Evolutionary conservation across 129 eudicot species (phyloP).

Genomic region (Apium graveolens): DNA sequence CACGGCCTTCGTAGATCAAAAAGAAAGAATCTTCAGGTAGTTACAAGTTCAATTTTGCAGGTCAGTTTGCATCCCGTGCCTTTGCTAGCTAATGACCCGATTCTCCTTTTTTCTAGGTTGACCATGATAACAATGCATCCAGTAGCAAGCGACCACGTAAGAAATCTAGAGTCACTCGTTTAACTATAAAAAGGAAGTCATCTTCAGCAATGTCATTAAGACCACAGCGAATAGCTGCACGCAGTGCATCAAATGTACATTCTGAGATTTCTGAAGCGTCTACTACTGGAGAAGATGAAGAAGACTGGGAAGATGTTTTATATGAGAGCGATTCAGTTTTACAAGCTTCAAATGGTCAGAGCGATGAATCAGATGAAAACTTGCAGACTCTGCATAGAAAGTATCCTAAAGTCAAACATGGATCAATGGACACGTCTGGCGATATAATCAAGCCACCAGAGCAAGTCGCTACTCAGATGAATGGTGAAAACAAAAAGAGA

Average conservation of each 20-base stretch:
- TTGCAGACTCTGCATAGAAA: constrained; percentile 12
- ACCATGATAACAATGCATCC: constrained; percentile 46
- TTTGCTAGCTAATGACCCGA: constrained; percentile 11
- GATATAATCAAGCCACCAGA: constrained; percentile 28
- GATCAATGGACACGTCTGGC: constrained; percentile 19
- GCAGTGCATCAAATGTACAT: constrained; percentile 38
- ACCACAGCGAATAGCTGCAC: constrained; percentile 80
- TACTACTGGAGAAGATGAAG: constrained; percentile 45
- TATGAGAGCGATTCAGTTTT: constrained; percentile 46
- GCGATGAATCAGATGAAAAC: constrained; percentile 2
- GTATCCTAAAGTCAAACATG: constrained; percentile 14
- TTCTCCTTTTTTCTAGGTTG: constrained; percentile 38
- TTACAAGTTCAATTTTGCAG: constrained; percentile 35
- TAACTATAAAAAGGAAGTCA: constrained; percentile 34
- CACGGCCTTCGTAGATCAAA: constrained; percentile 60
- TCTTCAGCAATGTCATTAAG: constrained; percentile 40
- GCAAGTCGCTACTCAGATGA: constrained; percentile 14
- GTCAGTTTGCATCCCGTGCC: constrained; percentile 6
- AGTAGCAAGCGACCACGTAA: constrained; percentile 38
- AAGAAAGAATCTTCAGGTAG: constrained; percentile 42
- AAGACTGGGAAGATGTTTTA: constrained; percentile 30
- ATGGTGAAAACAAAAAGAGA: constrained; percentile 32
- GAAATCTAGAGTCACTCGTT: constrained; percentile 30
- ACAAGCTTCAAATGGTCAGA: constrained; percentile 17
- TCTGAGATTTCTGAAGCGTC: constrained; percentile 32